These are phyloP conservation scores for Hippophae rhamnoides DNA, from an alignment of 306 rosid species.

Conservation along the genomic window DNA sequence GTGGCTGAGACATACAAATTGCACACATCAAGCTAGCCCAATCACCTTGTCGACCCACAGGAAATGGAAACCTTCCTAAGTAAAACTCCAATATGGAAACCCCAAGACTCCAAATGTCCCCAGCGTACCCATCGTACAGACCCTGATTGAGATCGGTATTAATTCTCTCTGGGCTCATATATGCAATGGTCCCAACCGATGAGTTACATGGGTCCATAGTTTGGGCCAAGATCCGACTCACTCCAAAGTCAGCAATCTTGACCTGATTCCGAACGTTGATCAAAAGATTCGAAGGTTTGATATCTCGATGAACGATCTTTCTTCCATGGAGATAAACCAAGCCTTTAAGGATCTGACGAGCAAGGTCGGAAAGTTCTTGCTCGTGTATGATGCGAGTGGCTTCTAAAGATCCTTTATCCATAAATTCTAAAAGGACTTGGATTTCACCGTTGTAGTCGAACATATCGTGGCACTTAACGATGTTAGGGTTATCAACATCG, in stretches of 20 bases:
- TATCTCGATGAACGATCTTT: constrained; percentile 85
- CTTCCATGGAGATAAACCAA: constrained; percentile 83
- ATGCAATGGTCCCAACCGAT: constrained; percentile 85
- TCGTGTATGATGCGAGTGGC: constrained; percentile 59
- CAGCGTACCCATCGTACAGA: constrained; percentile 47
- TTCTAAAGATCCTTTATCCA: constrained; percentile 85
- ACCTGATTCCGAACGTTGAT: constrained; percentile 66
- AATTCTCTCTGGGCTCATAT: constrained; percentile 96
- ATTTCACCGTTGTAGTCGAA: constrained; percentile 93
- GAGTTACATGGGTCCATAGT: constrained; percentile 97
- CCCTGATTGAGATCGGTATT: constrained; percentile 71
- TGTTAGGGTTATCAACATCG: constrained; percentile 72
- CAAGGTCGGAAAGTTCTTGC: constrained; percentile 51
- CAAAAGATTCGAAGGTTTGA: constrained; percentile 86
- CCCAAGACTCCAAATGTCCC: constrained; percentile 55
- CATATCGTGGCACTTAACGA: constrained; percentile 95
- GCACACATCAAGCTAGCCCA: constrained; percentile 97
- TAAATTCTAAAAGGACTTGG: constrained; percentile 79
- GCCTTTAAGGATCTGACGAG: constrained; percentile 79
- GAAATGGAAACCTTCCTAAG: constrained; percentile 77
- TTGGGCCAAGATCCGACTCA: constrained; percentile 71
- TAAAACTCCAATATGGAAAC: constrained; percentile 76
- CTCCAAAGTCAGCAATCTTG: constrained; percentile 97
- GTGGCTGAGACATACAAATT: constrained; percentile 94
- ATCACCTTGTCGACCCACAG: constrained; percentile 66